Base-by-base conservation (phyloP, 805 yeast genomes). In the Torulaspora quercuum region DNA sequence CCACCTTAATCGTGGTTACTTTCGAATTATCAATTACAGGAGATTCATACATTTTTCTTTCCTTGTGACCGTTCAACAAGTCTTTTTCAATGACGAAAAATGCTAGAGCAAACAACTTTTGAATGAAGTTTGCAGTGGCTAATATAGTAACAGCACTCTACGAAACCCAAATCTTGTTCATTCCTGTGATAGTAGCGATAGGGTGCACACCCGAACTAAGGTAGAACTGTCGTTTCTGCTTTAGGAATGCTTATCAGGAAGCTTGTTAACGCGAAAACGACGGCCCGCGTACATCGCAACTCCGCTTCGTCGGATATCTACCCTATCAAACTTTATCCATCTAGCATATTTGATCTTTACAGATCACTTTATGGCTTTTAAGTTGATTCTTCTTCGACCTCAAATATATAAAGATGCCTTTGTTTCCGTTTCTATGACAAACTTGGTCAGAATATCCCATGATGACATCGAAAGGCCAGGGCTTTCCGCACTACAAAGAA, bases 1-100 rank as follows among this genome's bases (percentile, higher is more conserved):
- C 54, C 17, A 54, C 49, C 6, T 31, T 12, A 4, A 52, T 33
- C 4, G 29, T 29, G 29, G 45, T 44, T n/a, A 49, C 46, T 18
- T 24, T 33, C 15, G 47, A 32, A 8, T 39, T 33, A 18, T 55
- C 59, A 24, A 36, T 38, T 8, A 32, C 27, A 4, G 35, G 41
- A 4, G 41, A 37, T 33, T 37, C 41, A 28, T 37, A 37, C 37
- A 37, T 37, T 10, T 14, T 21, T 14, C 25, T 11, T 19, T 25
- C n/a, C 11, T 32, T 32, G 12, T n/a, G 6, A 18, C 10, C 17
- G 7, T 4, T 12, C n/a, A n/a, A n/a, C n/a, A n/a, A n/a, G n/a
- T n/a, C n/a, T n/a, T n/a, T n/a, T n/a, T n/a, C n/a, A n/a, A n/a
- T n/a, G n/a, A n/a, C n/a, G n/a, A n/a, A n/a, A n/a, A n/a, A n/a